These are phyloP conservation scores for Fusarium papillatum DNA, from an alignment of 2,329 filamentous ascomycete species.

Conservation along the genomic window DNA sequence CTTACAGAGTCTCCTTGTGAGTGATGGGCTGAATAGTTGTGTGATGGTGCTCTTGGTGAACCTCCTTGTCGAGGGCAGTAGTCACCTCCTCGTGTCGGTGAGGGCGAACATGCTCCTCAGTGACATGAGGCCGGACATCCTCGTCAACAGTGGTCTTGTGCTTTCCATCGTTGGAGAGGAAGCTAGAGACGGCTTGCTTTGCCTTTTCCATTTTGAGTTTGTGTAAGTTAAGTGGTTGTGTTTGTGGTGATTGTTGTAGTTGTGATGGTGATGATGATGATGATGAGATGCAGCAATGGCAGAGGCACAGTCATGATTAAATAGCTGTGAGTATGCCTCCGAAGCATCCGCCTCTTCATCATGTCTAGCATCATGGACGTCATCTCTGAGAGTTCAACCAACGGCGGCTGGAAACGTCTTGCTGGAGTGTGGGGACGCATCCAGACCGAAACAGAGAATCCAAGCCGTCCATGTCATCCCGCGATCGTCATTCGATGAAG, in stretches of 20 bases:
- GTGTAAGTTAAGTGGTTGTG: constrained; percentile 6
- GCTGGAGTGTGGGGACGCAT: constrained; percentile 2
- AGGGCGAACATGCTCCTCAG: constrained; percentile 71
- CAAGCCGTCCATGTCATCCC: constrained; percentile 41
- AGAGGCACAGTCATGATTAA: constrained; percentile 21
- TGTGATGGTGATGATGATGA: neutral
- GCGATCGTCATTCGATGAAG: constrained; percentile 27
- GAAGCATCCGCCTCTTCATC: constrained; percentile 17
- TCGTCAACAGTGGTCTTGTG: constrained; percentile 81
- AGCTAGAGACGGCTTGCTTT: constrained; percentile 71
- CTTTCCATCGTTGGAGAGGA: constrained; percentile 73
- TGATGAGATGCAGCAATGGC: neutral
- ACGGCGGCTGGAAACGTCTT: constrained; percentile 4
- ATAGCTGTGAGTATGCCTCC: constrained; percentile 19
- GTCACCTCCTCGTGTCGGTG: constrained; percentile 72
- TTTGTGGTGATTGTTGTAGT: neutral
- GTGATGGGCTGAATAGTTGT: constrained; percentile 75
- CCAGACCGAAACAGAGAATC: neutral
- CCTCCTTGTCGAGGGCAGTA: constrained; percentile 75
- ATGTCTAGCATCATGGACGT: constrained; percentile 31
- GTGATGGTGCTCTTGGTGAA: constrained; percentile 81
- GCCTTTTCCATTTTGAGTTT: constrained; percentile 70
- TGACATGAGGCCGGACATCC: constrained; percentile 70
- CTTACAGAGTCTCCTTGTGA: constrained; percentile 56
- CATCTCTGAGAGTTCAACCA: constrained; percentile 18